Percentiles rank a stretch among this genome's conserved stretches.
phyloP scores from a whole-genome alignment of 768 basidiomycete genomes.

The Daedaleopsis nitida region DNA sequence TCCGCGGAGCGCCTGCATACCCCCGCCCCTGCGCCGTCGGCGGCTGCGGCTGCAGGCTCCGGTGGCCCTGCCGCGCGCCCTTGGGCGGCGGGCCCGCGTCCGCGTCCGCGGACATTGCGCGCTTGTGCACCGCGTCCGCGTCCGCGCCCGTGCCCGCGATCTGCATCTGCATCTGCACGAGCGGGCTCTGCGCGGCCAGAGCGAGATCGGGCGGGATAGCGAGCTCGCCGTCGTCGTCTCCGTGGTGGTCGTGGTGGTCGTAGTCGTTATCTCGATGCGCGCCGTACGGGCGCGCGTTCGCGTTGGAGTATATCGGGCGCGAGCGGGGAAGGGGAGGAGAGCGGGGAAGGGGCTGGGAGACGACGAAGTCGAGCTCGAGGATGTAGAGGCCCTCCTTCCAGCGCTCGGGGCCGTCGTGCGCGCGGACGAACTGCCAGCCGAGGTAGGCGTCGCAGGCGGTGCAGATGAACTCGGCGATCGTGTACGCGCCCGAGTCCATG shows the following conservation, averaged over 20 bases:
- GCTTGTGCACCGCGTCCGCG: not conserved
- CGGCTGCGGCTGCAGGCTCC: slow-evolving; percentile 13
- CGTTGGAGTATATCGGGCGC: not conserved
- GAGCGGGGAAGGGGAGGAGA: not conserved
- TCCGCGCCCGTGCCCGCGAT: slow-evolving; percentile 33
- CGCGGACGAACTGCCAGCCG: slow-evolving; percentile 66
- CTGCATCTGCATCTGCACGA: not conserved
- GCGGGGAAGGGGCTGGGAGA: slow-evolving; percentile 6
- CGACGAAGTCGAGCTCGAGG: slow-evolving; percentile 47
- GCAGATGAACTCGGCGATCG: slow-evolving; percentile 59
- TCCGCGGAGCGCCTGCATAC: not conserved
- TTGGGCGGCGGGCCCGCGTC: slow-evolving; percentile 13
- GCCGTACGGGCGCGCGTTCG: too few relatives aligned
- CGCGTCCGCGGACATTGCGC: slow-evolving; percentile 14
- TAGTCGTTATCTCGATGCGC: too few relatives aligned
- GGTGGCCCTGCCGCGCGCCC: slow-evolving; percentile 13
- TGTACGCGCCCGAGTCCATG: slow-evolving; percentile 66
- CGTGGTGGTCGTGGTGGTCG: not conserved
- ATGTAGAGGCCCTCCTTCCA: slow-evolving; percentile 66
- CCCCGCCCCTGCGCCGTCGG: not conserved
- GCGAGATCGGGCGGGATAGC: too few relatives aligned
- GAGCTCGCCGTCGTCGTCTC: not conserved
- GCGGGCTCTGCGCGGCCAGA: not conserved
- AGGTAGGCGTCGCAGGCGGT: slow-evolving; percentile 50
- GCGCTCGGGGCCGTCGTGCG: slow-evolving; percentile 54